phyloP scores from a whole-genome alignment of 176 grass and related monocot species.

The Triticum timopheevii region DNA sequence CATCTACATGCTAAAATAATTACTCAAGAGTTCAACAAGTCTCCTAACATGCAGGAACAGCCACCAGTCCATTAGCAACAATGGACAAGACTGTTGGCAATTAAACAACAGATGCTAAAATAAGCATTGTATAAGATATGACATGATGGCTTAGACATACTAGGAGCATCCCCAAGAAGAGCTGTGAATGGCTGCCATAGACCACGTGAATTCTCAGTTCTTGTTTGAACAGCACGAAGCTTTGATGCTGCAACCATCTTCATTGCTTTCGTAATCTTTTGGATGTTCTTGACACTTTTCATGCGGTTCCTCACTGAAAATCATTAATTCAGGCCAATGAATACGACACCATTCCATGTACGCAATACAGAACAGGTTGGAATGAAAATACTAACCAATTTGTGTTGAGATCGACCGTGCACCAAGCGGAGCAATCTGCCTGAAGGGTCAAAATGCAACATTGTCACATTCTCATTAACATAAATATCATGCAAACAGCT shows the following conservation, averaged over 20 bases:
- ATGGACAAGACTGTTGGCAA: neutral
- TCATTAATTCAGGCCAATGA: neutral
- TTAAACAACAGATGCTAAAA: neutral
- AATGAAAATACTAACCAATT: conserved; percentile 51
- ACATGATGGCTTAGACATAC: conserved; percentile 52
- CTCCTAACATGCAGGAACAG: neutral
- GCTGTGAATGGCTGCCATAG: conserved; percentile 92
- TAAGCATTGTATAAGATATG: conserved; percentile 8
- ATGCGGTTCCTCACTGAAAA: conserved; percentile 80
- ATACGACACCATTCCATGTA: neutral
- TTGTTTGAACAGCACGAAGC: conserved; percentile 81
- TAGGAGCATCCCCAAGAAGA: conserved; percentile 83
- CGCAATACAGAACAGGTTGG: neutral
- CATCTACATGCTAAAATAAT: neutral
- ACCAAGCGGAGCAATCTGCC: conserved; percentile 59
- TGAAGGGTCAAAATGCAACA: conserved; percentile 35
- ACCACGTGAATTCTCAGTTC: conserved; percentile 92
- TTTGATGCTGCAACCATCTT: conserved; percentile 99
- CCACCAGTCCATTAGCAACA: neutral
- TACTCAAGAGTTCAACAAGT: neutral
- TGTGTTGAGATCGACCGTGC: conserved; percentile 79
- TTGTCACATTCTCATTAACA: neutral
- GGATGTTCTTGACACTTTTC: conserved; percentile 98
- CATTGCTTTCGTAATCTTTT: conserved; percentile 99
- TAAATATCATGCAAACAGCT: neutral